Conservation (phyloP, 345 rosid species). For the Populus deltoides region DNA sequence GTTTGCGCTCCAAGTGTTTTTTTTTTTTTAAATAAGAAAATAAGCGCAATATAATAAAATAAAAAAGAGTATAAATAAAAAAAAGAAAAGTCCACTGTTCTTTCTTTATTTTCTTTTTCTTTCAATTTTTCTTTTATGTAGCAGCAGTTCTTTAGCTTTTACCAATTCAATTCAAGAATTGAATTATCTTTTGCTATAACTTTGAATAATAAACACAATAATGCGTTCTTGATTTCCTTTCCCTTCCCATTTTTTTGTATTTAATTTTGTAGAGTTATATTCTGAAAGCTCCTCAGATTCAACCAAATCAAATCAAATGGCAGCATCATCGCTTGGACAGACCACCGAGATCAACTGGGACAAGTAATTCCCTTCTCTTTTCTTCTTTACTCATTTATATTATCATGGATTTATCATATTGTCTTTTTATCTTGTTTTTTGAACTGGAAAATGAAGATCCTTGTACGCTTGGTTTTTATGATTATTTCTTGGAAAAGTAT, state of each 20-base stretch:
- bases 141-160: no score
- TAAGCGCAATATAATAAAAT: no score
- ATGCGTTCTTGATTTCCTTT: not conserved
- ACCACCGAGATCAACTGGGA: constrained; percentile 98
- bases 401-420: not conserved
- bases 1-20: no score
- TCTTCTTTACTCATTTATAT: not conserved
- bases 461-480: not conserved
- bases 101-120: no score
- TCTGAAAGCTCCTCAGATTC: not conserved
- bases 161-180: no score
- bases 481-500: not conserved
- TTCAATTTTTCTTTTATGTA: no score
- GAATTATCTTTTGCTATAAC: no score
- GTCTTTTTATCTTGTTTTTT: not conserved
- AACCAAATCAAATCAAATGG: constrained; percentile 31
- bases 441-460: not conserved
- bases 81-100: no score
- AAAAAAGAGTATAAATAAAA: no score
- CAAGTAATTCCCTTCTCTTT: constrained; percentile 41
- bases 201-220: no score
- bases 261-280: not conserved
- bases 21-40: no score
- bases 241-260: not conserved
- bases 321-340: constrained; percentile 57